Base-by-base conservation (phyloP, 129 eudicot species). In the Chrysanthemum lavandulifolium region DNA sequence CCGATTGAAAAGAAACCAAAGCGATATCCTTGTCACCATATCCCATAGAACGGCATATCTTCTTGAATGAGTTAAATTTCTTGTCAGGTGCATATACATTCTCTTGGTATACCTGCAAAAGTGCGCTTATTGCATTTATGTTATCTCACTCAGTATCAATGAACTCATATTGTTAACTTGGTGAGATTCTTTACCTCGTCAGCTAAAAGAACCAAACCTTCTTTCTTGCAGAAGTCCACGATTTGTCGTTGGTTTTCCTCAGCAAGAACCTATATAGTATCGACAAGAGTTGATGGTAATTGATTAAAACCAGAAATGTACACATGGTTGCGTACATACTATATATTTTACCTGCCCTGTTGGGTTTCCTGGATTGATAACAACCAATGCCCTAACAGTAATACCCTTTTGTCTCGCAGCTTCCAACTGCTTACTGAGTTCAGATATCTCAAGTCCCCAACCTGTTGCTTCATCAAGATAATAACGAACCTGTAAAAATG, bases 381-480 rank as follows among this genome's bases (percentile, higher is more conserved):
- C 97, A 61, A 90, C 99, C 85, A 95, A 82, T 25, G 97, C 97
- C 71, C 92, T 91, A 21, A 95, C 94, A 63, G 67, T 76, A 52
- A 80, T 80, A 47, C 96, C 99, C 72, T 88, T 83, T 60, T 89
- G 86, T 79, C 78, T 82, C 19, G 94, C 97, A 72, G 81, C 70
- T 65, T 90, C 88, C 76, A 95, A 76, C 72, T 95, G 99, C 40
- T 76, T 84, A 76, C 84, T 85, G 63, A 95, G 91, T 68, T 95
- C 96, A 45, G 88, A 78, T 27, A 88, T 64, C 82, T 95, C 97
- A 53, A 90, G 66, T 19, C 97, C 96, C 99, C 97, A 95, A 8
- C 99, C 97, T 6, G 85, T 88, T 83, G 88, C 90, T 86, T 95
- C 99, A 61, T 95, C 88, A 50, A 95, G 99, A 76, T 90, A 95